Conservation (phyloP, 441 rosid species). For the Biscutella laevigata region DNA sequence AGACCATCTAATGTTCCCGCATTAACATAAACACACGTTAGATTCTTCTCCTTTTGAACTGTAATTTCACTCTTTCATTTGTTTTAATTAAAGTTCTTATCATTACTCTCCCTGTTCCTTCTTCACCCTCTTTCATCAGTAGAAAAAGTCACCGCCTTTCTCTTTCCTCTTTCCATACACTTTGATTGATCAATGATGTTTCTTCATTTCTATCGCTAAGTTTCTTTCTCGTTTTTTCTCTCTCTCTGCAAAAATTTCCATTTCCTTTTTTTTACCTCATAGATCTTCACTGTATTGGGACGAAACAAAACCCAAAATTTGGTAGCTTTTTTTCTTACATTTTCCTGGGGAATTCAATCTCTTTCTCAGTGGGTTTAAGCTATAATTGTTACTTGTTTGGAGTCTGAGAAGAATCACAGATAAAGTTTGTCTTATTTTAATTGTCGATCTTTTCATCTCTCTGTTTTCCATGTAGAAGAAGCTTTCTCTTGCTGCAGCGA, state of each 20-base stretch:
- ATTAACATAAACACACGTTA: conserved; percentile 21
- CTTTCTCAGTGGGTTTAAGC: neutral
- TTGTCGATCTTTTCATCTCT: no score
- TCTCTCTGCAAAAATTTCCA: conserved; percentile 9
- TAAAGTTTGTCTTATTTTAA: neutral
- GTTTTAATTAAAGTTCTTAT: conserved; percentile 5
- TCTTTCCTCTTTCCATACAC: conserved; percentile 18
- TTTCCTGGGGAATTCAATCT: neutral
- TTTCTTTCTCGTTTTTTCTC: neutral
- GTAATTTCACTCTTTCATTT: conserved; percentile 20
- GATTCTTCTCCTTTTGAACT: conserved; percentile 29
- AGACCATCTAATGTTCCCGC: conserved; percentile 29
- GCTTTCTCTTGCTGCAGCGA: no score
- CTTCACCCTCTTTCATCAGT: conserved; percentile 1
- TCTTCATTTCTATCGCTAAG: neutral
- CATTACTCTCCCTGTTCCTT: conserved; percentile 19
- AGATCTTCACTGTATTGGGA: no score
- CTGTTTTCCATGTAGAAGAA: no score
- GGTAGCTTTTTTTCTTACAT: conserved; percentile 9
- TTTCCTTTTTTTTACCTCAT: conserved; percentile 10
- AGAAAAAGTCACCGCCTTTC: conserved; percentile 25
- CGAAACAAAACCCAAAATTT: neutral
- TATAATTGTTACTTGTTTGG: neutral
- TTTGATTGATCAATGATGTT: conserved; percentile 26
- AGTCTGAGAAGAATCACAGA: conserved; percentile 4